phyloP scores from a whole-genome alignment of 257 asterid species.

The Solanum virginianum region DNA sequence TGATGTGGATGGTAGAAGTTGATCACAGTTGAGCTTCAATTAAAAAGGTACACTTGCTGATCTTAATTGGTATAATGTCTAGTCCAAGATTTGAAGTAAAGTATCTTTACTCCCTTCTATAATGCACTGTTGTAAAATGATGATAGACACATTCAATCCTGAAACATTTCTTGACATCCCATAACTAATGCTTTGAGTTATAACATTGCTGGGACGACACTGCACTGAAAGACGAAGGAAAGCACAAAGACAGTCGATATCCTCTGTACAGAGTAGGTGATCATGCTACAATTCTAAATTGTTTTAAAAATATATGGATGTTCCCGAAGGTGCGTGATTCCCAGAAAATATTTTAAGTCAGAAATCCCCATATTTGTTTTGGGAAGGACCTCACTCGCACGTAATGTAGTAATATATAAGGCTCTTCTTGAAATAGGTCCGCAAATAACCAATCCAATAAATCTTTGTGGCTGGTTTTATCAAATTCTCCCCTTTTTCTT shows the following conservation, averaged over 20 bases:
- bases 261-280: neutral
- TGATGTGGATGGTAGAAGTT: constrained; percentile 71
- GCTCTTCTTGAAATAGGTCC: neutral
- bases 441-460: neutral
- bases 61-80: neutral
- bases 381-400: neutral
- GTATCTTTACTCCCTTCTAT: neutral
- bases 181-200: neutral
- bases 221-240: neutral
- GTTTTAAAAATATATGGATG: neutral
- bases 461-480: neutral
- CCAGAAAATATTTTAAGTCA: neutral
- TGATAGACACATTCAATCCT: neutral
- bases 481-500: neutral
- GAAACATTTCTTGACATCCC: neutral
- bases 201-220: neutral
- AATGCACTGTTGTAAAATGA: neutral
- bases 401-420: neutral
- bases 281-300: neutral
- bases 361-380: neutral
- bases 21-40: constrained; percentile 3
- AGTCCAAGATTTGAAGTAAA: neutral
- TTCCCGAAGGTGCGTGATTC: neutral
- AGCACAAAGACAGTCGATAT: neutral
- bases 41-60: neutral